Percentiles rank a stretch among this genome's conserved stretches.
These are phyloP conservation scores for Catunica adiposa DNA, from an alignment of 2,329 filamentous ascomycete species.

Conservation along the genomic window DNA sequence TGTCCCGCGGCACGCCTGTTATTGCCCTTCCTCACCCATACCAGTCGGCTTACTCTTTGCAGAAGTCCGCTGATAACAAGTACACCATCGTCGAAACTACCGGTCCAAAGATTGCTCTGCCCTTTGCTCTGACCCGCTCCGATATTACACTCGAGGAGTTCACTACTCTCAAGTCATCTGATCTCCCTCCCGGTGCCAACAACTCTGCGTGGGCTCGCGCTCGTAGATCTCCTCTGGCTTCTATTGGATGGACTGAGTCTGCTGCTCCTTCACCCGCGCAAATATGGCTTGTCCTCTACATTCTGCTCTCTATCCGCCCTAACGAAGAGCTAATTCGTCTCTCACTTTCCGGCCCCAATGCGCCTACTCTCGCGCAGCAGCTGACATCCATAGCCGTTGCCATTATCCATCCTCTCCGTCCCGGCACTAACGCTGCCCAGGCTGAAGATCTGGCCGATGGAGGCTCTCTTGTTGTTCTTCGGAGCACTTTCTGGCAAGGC, in stretches of 20 bases:
- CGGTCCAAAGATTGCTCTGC: conserved; percentile 18
- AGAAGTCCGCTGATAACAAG: conserved; percentile 20
- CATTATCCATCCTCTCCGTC: conserved; percentile 30
- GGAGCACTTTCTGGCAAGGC: conserved; percentile 52
- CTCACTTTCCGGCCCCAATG: conserved; percentile 25
- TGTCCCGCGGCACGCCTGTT: conserved; percentile 24
- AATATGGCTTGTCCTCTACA: conserved; percentile 36
- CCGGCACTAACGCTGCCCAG: conserved; percentile 19
- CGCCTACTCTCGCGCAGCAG: conserved; percentile 23
- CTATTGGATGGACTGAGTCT: conserved; percentile 27
- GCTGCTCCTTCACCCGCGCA: conserved; percentile 31
- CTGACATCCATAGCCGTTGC: conserved; percentile 32
- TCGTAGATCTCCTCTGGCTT: conserved; percentile 33
- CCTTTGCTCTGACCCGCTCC: conserved; percentile 20
- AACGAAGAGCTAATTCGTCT: conserved; percentile 33
- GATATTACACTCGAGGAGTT: conserved; percentile 30
- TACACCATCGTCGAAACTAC: conserved; percentile 23
- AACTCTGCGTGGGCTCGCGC: conserved; percentile 41
- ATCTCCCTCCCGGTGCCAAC: conserved; percentile 32
- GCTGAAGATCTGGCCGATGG: conserved; percentile 15
- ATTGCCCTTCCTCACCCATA: conserved; percentile 35
- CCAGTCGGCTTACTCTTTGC: conserved; percentile 28
- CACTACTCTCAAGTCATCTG: conserved; percentile 31
- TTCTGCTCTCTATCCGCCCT: conserved; percentile 34
- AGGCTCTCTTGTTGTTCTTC: conserved; percentile 26